Evolutionary conservation across 2,329 filamentous ascomycete species (phyloP).

Genomic region (Coleophoma crateriformis): DNA sequence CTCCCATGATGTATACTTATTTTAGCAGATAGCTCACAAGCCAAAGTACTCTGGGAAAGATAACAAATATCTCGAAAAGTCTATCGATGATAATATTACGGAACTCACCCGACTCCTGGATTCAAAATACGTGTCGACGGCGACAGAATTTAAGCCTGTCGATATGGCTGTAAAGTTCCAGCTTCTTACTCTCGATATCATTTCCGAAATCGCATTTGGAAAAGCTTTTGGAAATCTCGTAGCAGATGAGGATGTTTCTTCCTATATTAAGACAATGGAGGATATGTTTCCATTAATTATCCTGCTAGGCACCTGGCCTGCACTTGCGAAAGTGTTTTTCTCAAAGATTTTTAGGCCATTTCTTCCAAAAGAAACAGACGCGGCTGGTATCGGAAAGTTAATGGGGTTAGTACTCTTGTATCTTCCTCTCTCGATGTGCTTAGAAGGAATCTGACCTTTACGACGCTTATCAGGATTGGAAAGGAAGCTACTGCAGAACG

Average conservation of each 20-base stretch:
- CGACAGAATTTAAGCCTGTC: slow-evolving; percentile 28
- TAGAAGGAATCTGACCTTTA: too few species aligned
- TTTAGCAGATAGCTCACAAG: not conserved
- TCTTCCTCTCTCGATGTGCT: too few species aligned
- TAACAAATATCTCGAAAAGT: slow-evolving; percentile 34
- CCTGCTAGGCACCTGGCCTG: too few species aligned
- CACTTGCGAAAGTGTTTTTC: too few species aligned
- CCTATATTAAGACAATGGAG: slow-evolving; percentile 36
- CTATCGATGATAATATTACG: slow-evolving; percentile 32
- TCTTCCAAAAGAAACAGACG: too few species aligned
- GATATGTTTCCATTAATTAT: too few species aligned
- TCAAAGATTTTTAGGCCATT: too few species aligned
- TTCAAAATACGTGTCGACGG: slow-evolving; percentile 37
- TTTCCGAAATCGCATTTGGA: slow-evolving; percentile 45
- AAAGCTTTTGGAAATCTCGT: slow-evolving; percentile 41
- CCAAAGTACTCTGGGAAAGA: slow-evolving; percentile 43
- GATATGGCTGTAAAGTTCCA: slow-evolving; percentile 45
- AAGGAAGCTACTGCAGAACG: slow-evolving; percentile 39
- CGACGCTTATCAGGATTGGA: slow-evolving; percentile 24
- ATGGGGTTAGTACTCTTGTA: too few species aligned
- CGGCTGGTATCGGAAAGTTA: too few species aligned
- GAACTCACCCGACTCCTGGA: slow-evolving; percentile 40
- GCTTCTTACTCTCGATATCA: slow-evolving; percentile 47
- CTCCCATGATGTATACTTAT: not conserved
- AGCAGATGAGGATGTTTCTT: slow-evolving; percentile 39